Conservation (phyloP, 192 early-diverging fungal genomes). For the Backusella tarrabulga region DNA sequence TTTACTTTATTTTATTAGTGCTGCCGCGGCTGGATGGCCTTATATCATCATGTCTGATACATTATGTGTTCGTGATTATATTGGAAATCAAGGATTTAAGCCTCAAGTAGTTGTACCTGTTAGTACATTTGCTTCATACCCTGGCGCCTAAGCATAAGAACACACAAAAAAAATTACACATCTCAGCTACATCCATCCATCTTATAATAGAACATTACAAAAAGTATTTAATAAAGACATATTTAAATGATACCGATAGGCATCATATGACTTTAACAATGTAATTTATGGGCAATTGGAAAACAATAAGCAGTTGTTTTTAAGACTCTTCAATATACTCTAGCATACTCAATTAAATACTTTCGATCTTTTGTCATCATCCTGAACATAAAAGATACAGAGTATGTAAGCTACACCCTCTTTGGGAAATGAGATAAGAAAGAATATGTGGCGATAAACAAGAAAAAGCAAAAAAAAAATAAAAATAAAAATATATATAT, state of each 20-base stretch:
- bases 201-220: not conserved
- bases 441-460: no score
- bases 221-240: not conserved
- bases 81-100: constrained; percentile 24
- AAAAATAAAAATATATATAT: no score
- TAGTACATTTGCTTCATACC: constrained; percentile 14
- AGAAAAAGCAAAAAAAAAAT: no score
- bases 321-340: no score
- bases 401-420: no score
- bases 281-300: no score
- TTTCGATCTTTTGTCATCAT: no score
- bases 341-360: no score
- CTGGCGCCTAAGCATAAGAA: not conserved
- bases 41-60: constrained; percentile 34
- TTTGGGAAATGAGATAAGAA: no score
- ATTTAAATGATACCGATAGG: not conserved
- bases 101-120: not conserved
- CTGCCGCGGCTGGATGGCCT: constrained; percentile 27
- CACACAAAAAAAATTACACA: not conserved
- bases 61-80: constrained; percentile 28
- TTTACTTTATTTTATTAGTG: constrained; percentile 8
- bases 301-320: no score
- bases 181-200: not conserved
- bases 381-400: no score
- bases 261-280: no score